Conservation (phyloP, 805 yeast genomes). For the Zygotorulaspora danielsina region DNA sequence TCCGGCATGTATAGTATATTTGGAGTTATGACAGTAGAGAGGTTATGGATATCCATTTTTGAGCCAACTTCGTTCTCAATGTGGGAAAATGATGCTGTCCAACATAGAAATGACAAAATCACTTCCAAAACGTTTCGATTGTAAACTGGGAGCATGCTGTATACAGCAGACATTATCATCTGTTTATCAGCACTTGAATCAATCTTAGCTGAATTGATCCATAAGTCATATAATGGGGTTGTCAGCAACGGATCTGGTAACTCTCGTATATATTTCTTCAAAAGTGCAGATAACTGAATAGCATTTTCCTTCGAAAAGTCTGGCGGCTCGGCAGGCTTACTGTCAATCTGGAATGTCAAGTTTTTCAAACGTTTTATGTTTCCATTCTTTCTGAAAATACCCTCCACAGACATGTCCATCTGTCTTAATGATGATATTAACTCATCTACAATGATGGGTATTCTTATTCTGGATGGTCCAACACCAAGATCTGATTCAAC, state of each 20-base stretch:
- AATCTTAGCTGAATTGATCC: slow-evolving; percentile 65
- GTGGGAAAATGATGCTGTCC: slow-evolving; percentile 95
- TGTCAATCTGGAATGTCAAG: slow-evolving; percentile 68
- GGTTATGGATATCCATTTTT: slow-evolving; percentile 92
- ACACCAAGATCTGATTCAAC: slow-evolving; percentile 80
- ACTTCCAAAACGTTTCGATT: slow-evolving; percentile 87
- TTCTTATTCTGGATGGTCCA: slow-evolving; percentile 71
- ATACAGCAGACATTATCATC: slow-evolving; percentile 52
- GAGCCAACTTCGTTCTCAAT: slow-evolving; percentile 87
- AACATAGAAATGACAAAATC: slow-evolving; percentile 74
- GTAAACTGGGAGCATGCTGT: slow-evolving; percentile 73
- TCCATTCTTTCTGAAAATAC: slow-evolving; percentile 94
- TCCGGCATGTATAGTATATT: slow-evolving; percentile 60
- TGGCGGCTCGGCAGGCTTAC: slow-evolving; percentile 65
- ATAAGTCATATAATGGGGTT: slow-evolving; percentile 64
- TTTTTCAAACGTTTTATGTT: slow-evolving; percentile 78
- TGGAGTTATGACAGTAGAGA: slow-evolving; percentile 94
- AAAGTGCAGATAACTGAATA: slow-evolving; percentile 85
- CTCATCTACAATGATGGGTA: slow-evolving; percentile 87
- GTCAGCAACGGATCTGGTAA: slow-evolving; percentile 90
- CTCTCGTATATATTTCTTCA: slow-evolving; percentile 88
- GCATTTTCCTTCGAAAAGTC: slow-evolving; percentile 72
- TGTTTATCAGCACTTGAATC: slow-evolving; percentile 48
- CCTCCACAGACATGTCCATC: slow-evolving; percentile 93
- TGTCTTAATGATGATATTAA: slow-evolving; percentile 75